Conservation (phyloP, 257 asterid genomes). For the Nicotiana sylvestris region DNA sequence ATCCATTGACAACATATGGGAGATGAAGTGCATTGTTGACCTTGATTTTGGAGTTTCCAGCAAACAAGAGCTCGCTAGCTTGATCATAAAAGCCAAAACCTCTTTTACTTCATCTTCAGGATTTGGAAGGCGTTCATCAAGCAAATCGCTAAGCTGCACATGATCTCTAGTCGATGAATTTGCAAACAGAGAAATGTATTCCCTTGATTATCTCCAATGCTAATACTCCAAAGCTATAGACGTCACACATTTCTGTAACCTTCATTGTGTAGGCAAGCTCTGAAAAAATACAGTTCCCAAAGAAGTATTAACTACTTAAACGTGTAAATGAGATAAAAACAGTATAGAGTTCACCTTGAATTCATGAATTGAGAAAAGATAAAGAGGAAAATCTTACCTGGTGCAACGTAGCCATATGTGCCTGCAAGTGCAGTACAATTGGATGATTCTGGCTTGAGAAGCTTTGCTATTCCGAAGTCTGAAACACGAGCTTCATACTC, state of each 20-base stretch:
- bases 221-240: constrained; percentile 19
- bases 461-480: constrained; percentile 21
- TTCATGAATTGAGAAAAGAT: background rate
- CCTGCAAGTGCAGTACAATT: constrained; percentile 13
- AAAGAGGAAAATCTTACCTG: background rate
- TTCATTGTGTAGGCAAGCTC: constrained; percentile 19
- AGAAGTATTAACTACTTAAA: background rate
- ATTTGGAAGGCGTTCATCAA: constrained; percentile 1
- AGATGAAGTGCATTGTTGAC: constrained; percentile 6
- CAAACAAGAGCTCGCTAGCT: constrained; percentile 4
- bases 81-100: background rate
- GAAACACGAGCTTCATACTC: too few relatives aligned
- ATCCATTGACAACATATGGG: background rate
- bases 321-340: background rate
- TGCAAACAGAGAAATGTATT: background rate
- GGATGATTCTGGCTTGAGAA: constrained; percentile 12
- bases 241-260: constrained; percentile 17
- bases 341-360: background rate
- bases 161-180: background rate
- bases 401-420: constrained; percentile 17
- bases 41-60: constrained; percentile 3
- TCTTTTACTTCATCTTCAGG: background rate
- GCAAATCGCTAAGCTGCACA: background rate
- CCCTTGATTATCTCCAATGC: constrained; percentile 18
- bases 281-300: background rate